A percentile compares a stretch with the other conserved stretches of the same genome.
Evolutionary conservation across 1,284 basidiomycete genomes (phyloP).

Genomic region (Puccinia brachypodii): DNA sequence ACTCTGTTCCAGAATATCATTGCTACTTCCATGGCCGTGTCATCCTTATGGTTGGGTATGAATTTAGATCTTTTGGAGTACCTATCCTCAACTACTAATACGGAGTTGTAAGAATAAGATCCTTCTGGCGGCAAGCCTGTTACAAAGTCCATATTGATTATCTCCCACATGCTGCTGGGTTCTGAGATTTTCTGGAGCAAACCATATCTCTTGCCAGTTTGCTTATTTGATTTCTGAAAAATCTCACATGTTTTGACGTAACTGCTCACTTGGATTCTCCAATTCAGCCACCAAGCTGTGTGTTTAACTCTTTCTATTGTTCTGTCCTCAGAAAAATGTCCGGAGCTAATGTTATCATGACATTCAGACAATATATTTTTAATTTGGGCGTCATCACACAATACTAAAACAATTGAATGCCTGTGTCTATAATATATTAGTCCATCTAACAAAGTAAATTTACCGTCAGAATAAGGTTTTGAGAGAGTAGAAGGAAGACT

Average conservation of each 20-base stretch:
- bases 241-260: background rate
- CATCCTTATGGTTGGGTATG: conserved; percentile 11
- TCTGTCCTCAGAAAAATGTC: conserved; percentile 18
- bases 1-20: conserved; percentile 12
- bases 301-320: background rate
- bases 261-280: background rate
- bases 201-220: conserved; percentile 15
- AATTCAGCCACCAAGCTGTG: background rate
- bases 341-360: background rate
- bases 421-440: conserved; percentile 1
- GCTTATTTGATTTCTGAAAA: conserved; percentile 12
- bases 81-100: conserved; percentile 11
- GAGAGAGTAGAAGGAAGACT: background rate
- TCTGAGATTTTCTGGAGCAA: background rate
- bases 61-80: background rate
- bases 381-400: background rate
- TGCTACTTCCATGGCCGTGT: background rate
- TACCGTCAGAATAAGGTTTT: background rate
- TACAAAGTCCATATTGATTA: conserved; percentile 13
- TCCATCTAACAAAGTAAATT: conserved; percentile 5
- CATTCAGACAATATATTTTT: conserved; percentile 11
- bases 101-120: background rate
- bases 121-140: conserved; percentile 6
- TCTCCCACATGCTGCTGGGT: background rate
- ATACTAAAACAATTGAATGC: background rate